phyloP scores from a whole-genome alignment of 1,284 basidiomycete species.

The Irpex sp. region DNA sequence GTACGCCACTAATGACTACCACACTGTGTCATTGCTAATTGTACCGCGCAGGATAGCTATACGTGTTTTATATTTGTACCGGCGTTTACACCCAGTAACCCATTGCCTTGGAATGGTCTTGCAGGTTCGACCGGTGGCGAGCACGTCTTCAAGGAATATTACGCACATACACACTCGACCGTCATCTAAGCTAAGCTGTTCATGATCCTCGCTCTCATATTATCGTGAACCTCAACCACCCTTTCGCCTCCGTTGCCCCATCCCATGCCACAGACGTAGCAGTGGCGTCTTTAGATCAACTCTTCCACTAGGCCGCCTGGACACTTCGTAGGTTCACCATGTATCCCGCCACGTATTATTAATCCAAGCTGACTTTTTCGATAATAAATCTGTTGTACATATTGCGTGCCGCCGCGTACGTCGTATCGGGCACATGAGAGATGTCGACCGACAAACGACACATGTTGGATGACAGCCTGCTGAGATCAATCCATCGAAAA shows the following conservation, averaged over 20 bases:
- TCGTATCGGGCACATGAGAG: background rate
- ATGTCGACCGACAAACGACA: background rate
- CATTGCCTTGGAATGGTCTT: background rate
- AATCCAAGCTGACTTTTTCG: background rate
- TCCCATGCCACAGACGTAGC: background rate
- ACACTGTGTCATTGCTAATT: background rate
- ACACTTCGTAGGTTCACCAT: background rate
- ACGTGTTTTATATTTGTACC: constrained; percentile 9
- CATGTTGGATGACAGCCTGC: background rate
- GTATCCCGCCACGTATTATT: background rate
- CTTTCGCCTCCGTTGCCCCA: background rate
- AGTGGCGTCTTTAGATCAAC: background rate
- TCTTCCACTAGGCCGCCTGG: background rate
- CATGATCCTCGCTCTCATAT: background rate
- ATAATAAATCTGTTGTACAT: background rate
- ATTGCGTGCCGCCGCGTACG: too few species aligned
- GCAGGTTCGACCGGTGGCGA: background rate
- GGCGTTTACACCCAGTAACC: constrained; percentile 2
- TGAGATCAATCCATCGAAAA: background rate
- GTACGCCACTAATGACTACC: background rate
- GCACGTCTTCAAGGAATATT: background rate
- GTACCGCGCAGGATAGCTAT: background rate
- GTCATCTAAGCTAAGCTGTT: constrained; percentile 6
- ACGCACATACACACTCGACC: background rate
- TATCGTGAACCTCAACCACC: constrained; percentile 3